phyloP scores from a whole-genome alignment of 176 grass and related monocot species.

The Eragrostis curvula region DNA sequence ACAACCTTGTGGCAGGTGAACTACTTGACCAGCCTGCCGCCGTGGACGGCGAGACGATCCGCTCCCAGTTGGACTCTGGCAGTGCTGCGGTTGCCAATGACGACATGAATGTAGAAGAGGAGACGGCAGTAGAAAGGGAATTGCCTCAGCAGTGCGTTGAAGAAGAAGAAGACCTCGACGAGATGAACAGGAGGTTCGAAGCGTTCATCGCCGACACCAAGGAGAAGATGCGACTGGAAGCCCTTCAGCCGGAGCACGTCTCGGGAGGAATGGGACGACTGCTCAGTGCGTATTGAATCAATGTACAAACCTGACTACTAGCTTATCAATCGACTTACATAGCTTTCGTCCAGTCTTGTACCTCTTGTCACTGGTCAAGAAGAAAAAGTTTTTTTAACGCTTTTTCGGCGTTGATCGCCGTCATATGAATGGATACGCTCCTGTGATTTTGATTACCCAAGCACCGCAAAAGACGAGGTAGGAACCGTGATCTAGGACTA shows the following conservation, averaged over 20 bases:
- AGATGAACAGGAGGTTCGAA: conserved; percentile 42
- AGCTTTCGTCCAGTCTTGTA: too few relatives aligned
- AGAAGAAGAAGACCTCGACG: neutral
- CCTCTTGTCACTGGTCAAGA: too few relatives aligned
- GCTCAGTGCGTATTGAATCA: neutral
- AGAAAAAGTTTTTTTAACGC: too few relatives aligned
- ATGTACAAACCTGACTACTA: neutral
- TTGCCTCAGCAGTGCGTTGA: neutral
- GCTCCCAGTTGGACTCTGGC: neutral
- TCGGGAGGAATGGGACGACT: neutral
- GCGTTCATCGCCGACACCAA: conserved; percentile 67
- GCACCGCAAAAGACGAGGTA: too few relatives aligned
- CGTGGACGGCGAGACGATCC: neutral
- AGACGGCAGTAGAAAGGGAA: too few relatives aligned
- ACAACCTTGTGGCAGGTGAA: neutral
- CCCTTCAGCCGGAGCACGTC: neutral
- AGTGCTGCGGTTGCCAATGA: too few relatives aligned
- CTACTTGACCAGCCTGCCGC: neutral
- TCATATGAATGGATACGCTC: too few relatives aligned
- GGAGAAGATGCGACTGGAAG: conserved; percentile 51
- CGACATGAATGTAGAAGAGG: neutral
- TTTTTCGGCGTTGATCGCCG: too few relatives aligned
- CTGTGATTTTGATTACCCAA: too few relatives aligned
- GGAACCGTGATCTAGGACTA: too few relatives aligned
- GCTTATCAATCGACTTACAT: too few relatives aligned